Base-by-base conservation (phyloP, 2,329 filamentous ascomycete genomes). In the Periconia sp. region DNA sequence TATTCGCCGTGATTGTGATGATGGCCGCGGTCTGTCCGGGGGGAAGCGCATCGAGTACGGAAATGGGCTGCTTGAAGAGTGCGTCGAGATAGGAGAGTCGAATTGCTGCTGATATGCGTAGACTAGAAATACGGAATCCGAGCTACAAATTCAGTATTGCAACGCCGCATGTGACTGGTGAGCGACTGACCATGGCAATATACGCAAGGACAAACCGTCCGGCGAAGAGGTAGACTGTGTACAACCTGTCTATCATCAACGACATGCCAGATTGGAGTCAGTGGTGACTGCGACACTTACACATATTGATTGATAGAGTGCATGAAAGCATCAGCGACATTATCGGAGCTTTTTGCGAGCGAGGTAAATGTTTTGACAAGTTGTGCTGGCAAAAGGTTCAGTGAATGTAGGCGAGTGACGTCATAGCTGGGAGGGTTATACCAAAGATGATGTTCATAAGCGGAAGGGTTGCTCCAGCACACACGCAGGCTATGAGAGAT, bases 391-490 rank as follows among this genome's bases (percentile, higher is more conserved):
- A 10, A 22, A 13, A 15, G 4, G 7, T 11, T 23, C 12, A 39
- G 25, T 23, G 17, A 12, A 3, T 13, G 17, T 37, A 3, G 36
- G 36, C 23, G 13, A 9, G 11, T 15, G 3, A 4, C 10, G 23
- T 19, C 34, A 17, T 11, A n/a, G 34, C 2, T 29, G 36, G 8
- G n/a, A 32, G 2, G 28, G 26, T 39, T n/a, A n/a, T 31, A 48
- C 80, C 80, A 59, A 83, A 82, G 8, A 83, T 69, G 24, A 84
- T 70, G 34, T 82, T 80, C 78, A 84, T 82, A 21, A 82, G 55
- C 0, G 79, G 79, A 0, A 80, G 48, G 10, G 61, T 59, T 3
- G 54, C 52, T 9, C 58, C 58, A 33, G 58, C 46, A 25, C 48
- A 50, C 16, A 56, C 25, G 17, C 57, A 62, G 10, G 59, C 45